Conservation (phyloP, 1,284 basidiomycete species). For the Trichosporon faecale region DNA sequence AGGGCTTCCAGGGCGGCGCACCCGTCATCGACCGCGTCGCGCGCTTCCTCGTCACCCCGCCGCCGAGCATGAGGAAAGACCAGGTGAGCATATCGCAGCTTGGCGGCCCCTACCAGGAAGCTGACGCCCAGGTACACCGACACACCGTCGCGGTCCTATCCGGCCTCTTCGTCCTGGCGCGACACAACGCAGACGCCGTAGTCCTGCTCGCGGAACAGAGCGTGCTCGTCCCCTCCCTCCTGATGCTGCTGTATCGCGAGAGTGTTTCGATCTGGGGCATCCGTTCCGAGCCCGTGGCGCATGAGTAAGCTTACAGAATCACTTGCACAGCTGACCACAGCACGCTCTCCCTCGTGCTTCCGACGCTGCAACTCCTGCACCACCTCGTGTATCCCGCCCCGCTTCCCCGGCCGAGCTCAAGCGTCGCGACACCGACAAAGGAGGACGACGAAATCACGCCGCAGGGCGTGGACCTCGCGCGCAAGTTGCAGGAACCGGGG, state of each 20-base stretch:
- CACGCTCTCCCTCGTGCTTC: slow-evolving; percentile 32
- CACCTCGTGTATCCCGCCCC: slow-evolving; percentile 44
- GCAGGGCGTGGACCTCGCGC: slow-evolving; percentile 37
- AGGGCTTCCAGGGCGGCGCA: slow-evolving; percentile 10
- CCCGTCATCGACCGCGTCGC: slow-evolving; percentile 30
- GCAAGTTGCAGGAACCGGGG: slow-evolving; percentile 26
- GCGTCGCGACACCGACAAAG: not conserved
- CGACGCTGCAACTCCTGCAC: slow-evolving; percentile 38
- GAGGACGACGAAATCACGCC: slow-evolving; percentile 15
- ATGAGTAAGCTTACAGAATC: not conserved
- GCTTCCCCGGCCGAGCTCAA: slow-evolving; percentile 4
- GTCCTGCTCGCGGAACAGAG: slow-evolving; percentile 38
- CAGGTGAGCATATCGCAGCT: not conserved
- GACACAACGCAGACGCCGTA: slow-evolving; percentile 36
- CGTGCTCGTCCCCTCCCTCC: slow-evolving; percentile 35
- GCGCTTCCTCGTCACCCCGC: slow-evolving; percentile 22
- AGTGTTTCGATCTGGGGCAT: slow-evolving; percentile 37
- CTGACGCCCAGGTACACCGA: slow-evolving; percentile 11
- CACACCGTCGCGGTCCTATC: slow-evolving; percentile 20
- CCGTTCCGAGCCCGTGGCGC: slow-evolving; percentile 7
- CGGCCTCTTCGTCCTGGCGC: slow-evolving; percentile 33
- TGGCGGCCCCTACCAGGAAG: not conserved
- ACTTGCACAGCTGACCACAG: slow-evolving; percentile 23
- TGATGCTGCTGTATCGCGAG: slow-evolving; percentile 36
- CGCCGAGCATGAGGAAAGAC: not conserved